A percentile compares a stretch with the other conserved stretches of the same genome.
phyloP scores from a whole-genome alignment of 2,329 filamentous ascomycete genomes.

The Monosporascus sp. region DNA sequence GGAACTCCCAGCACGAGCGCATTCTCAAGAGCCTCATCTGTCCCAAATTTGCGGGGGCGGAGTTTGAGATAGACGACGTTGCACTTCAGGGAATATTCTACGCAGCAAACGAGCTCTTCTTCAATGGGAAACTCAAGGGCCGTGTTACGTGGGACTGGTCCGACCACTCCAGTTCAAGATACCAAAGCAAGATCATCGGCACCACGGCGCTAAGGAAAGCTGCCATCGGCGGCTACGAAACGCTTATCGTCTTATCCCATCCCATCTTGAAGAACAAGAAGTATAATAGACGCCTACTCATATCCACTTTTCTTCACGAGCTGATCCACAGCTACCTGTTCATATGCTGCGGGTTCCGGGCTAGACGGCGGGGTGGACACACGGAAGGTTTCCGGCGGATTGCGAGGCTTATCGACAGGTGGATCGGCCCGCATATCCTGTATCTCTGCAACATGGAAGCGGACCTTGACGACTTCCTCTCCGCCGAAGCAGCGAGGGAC shows the following conservation, averaged over 20 bases:
- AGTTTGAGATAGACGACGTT: constrained; percentile 51
- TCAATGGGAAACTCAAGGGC: constrained; percentile 48
- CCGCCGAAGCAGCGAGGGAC: constrained; percentile 8
- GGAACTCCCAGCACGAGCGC: constrained; percentile 49
- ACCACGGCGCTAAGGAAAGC: constrained; percentile 54
- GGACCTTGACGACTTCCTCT: constrained; percentile 49
- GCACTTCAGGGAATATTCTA: constrained; percentile 55
- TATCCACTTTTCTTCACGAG: constrained; percentile 62
- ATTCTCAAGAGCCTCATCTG: constrained; percentile 55
- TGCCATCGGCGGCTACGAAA: constrained; percentile 51
- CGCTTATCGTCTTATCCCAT: constrained; percentile 55
- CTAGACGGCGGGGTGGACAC: constrained; percentile 51
- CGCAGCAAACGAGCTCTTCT: constrained; percentile 59
- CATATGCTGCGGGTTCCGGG: constrained; percentile 54
- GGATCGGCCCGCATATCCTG: constrained; percentile 52
- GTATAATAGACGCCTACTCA: constrained; percentile 56
- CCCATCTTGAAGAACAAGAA: constrained; percentile 50
- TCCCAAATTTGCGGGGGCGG: constrained; percentile 38
- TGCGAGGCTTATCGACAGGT: constrained; percentile 54
- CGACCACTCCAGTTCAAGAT: constrained; percentile 27
- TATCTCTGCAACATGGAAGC: constrained; percentile 57
- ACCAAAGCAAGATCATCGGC: constrained; percentile 52
- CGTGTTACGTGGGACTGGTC: constrained; percentile 61
- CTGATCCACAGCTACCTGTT: constrained; percentile 64
- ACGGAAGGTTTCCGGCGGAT: constrained; percentile 56